Conservation (phyloP, 352 stramenopile species). For the Globisporangium viniferum region DNA sequence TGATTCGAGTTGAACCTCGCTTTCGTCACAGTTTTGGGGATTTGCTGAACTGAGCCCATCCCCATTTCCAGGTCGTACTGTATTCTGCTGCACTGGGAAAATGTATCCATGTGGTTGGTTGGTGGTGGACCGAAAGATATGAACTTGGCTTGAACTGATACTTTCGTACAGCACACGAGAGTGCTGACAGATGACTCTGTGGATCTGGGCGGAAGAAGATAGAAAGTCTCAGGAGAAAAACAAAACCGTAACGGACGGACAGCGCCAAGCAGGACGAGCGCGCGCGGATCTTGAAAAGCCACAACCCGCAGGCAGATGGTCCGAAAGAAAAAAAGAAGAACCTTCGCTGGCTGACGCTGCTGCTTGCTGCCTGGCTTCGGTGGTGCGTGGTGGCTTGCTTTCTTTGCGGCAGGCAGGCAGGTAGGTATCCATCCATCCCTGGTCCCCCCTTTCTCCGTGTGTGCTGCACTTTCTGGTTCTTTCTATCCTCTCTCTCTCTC, state of each 20-base stretch:
- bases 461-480: neutral
- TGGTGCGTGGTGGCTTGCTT: neutral
- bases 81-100: too few relatives aligned
- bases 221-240: neutral
- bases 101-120: too few relatives aligned
- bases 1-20: too few relatives aligned
- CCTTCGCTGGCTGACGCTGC: neutral
- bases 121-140: too few relatives aligned
- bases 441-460: neutral
- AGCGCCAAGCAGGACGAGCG: neutral
- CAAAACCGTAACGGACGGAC: neutral
- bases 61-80: too few relatives aligned
- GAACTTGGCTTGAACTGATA: neutral
- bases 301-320: neutral
- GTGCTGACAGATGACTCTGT: neutral
- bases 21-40: too few relatives aligned
- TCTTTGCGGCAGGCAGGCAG: neutral
- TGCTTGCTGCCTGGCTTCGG: neutral
- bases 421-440: neutral
- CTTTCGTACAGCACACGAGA: neutral
- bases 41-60: too few relatives aligned
- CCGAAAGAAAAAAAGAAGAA: slow-evolving; percentile 7
- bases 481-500: slow-evolving; percentile 4
- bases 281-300: neutral
- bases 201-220: neutral